Conservation (phyloP, 2,329 filamentous ascomycete genomes). For the Lachnellula subtilissima region DNA sequence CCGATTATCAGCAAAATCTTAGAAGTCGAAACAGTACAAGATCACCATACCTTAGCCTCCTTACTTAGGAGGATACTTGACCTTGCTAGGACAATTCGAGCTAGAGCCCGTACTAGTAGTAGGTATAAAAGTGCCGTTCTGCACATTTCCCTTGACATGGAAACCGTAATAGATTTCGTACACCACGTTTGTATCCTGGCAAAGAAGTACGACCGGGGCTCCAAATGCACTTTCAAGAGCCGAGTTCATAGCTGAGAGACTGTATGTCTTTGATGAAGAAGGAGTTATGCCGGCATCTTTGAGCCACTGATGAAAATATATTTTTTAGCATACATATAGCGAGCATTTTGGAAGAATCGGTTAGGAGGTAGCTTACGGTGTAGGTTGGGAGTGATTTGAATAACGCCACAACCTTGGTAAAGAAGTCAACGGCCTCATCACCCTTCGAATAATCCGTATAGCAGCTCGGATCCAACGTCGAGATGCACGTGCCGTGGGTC, state of each 20-base stretch:
- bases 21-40: no score
- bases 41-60: no score
- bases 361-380: slow-evolving; percentile 13
- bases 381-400: slow-evolving; percentile 64
- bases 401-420: slow-evolving; percentile 56
- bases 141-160: slow-evolving; percentile 44
- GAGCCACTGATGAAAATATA: slow-evolving; percentile 40
- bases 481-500: slow-evolving; percentile 67
- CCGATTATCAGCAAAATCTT: no score
- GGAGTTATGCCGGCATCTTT: slow-evolving; percentile 44
- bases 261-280: slow-evolving; percentile 51
- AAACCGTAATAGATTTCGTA: slow-evolving; percentile 49
- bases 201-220: slow-evolving; percentile 32
- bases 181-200: slow-evolving; percentile 46
- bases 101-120: neutral
- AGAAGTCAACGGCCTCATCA: slow-evolving; percentile 64
- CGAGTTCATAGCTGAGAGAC: slow-evolving; percentile 58
- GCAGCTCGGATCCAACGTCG: slow-evolving; percentile 60
- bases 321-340: neutral
- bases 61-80: slow-evolving; percentile 4
- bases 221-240: slow-evolving; percentile 47
- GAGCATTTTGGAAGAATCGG: neutral
- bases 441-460: slow-evolving; percentile 53
- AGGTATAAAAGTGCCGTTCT: slow-evolving; percentile 32
- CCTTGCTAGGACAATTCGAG: slow-evolving; percentile 3